Evolutionary conservation across 2,329 filamentous ascomycete genomes (phyloP).

Genomic region (Colletotrichum cereale): DNA sequence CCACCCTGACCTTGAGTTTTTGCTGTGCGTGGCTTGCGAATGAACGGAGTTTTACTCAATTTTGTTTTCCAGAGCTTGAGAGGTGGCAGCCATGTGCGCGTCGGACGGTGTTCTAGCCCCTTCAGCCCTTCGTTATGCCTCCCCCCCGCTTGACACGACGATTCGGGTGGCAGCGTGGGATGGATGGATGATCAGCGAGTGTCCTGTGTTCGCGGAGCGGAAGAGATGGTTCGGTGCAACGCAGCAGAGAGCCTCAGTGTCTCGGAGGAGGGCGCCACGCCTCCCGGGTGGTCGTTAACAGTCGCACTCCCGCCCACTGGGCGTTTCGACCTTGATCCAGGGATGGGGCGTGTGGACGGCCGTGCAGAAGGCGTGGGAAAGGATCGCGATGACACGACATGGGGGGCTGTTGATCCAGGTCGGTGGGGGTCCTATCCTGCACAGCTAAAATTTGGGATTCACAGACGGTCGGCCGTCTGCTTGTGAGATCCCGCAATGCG

Average conservation of each 20-base stretch:
- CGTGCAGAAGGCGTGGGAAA: slow-evolving; percentile 5
- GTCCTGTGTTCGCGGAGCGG: slow-evolving; percentile 28
- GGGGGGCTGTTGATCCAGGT: slow-evolving; percentile 16
- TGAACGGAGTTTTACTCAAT: neutral
- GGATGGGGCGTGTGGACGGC: slow-evolving; percentile 23
- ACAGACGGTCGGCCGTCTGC: neutral
- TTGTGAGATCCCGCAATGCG: slow-evolving; percentile 7
- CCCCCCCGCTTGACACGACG: neutral
- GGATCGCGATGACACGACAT: slow-evolving; percentile 35
- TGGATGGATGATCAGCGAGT: slow-evolving; percentile 1
- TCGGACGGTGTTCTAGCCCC: slow-evolving; percentile 2
- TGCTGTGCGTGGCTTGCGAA: slow-evolving; percentile 30
- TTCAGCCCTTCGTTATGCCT: neutral
- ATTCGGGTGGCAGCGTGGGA: slow-evolving; percentile 7
- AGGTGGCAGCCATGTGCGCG: slow-evolving; percentile 30
- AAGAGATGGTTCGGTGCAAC: slow-evolving; percentile 29
- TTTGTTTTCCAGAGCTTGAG: neutral
- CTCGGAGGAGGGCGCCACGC: neutral
- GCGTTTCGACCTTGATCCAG: neutral
- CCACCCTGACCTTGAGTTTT: slow-evolving; percentile 9
- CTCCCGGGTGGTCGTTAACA: neutral
- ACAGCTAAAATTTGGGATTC: neutral
- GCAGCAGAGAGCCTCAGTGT: slow-evolving; percentile 22
- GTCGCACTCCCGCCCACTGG: neutral
- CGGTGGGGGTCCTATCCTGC: neutral